Evolutionary conservation across 2,329 filamentous ascomycete species (phyloP), one percentile per base, ranked within the genome.

Genomic region (Alternaria novae-zelandiae): DNA sequence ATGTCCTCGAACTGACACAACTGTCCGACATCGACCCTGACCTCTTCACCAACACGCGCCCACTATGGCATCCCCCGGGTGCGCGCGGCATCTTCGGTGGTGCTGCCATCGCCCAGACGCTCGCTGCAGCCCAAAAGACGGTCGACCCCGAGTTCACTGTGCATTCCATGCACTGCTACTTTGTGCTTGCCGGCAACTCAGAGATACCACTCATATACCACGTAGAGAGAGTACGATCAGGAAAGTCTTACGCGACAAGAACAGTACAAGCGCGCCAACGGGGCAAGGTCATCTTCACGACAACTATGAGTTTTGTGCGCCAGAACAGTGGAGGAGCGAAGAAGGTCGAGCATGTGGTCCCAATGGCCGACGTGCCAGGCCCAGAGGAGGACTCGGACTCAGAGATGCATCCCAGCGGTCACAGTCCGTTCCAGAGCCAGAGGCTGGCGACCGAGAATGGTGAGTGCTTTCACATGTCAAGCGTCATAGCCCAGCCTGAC

Each of bases 81-180:
- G 96, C 96, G 3, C 89, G 96, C 57, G 96, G 96, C 64, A 94
- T 99, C 81, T 99, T 93, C 76, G 96, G 96, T 78, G 94, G 94
- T 69, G 90, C 92, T 60, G 94, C 96, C 41, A 97, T 99, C 71
- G 94, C 95, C 51, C 95, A 98, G 85, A 94, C 88, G 74, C 90
- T 97, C 25, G 87, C 91, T 49, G 93, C 96, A 2, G 96, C 93
- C 23, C 94, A 97, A 80, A 88, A 89, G 76, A 99, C 96, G 9
- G 92, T 99, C 3, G 90, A 91, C 0, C 79, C 84, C 25, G 86
- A 92, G 77, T 97, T 97, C 81, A 87, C 90, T 63, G 89, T 96
- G 54, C 96, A 99, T 84, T 95, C 91, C 77, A 97, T 97, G 91
- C 96, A 99, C 86, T 98, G 96, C 87, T 99, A 98, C 84, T 99